These are phyloP conservation scores for Yarrowia keelungensis DNA, from an alignment of 805 yeast genomes.

Conservation along the genomic window DNA sequence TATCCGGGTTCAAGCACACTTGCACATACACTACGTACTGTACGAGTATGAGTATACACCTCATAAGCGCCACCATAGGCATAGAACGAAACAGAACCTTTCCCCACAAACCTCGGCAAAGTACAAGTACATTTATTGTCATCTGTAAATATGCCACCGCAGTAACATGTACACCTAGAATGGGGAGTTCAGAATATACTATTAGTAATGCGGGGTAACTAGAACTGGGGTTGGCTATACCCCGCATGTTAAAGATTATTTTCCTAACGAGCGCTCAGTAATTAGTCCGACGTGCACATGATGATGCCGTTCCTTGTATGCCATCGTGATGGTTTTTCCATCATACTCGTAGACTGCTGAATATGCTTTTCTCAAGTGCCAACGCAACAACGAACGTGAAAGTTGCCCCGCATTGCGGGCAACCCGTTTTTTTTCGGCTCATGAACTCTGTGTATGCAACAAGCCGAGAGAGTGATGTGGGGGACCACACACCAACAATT, in stretches of 20 bases:
- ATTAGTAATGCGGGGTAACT: not conserved
- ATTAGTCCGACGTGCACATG: conserved; percentile 5
- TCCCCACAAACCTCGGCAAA: not conserved
- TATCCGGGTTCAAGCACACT: too few relatives aligned
- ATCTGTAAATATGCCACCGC: too few relatives aligned
- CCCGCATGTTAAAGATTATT: conserved; percentile 9
- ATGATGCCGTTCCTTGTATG: not conserved
- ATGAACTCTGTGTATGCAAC: conserved; percentile 17
- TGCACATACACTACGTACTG: too few relatives aligned
- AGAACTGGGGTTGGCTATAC: not conserved
- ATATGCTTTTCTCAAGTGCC: not conserved
- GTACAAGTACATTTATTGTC: too few relatives aligned
- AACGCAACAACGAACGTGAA: conserved; percentile 33
- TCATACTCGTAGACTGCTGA: not conserved
- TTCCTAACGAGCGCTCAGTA: not conserved
- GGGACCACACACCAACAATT: not conserved
- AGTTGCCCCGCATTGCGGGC: conserved; percentile 38
- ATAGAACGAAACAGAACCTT: not conserved
- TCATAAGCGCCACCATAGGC: not conserved
- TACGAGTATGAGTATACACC: too few relatives aligned
- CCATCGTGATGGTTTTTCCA: not conserved
- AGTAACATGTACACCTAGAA: too few relatives aligned
- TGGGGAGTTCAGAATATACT: not conserved
- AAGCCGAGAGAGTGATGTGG: conserved; percentile 10
- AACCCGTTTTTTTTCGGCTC: conserved; percentile 37